Base-by-base conservation (phyloP, 768 basidiomycete species). In the Boletus eberwhitei region DNA sequence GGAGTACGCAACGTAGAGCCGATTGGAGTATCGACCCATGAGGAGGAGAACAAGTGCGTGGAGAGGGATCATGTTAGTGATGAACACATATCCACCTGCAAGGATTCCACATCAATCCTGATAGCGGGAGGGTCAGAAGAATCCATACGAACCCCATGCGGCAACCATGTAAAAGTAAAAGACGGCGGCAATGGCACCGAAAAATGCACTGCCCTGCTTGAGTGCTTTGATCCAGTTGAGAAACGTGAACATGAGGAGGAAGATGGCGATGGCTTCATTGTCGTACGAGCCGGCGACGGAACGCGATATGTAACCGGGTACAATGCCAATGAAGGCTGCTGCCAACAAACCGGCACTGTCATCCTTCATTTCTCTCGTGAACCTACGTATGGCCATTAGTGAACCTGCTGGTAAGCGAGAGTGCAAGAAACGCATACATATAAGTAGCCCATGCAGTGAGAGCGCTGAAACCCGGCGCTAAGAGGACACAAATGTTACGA, bases 101-200 rank as follows among this genome's bases (percentile, higher is more conserved):
- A 37, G 5, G 53, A 48, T 19, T 31, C 35, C 37, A 39, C n/a
- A 35, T 69, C 45, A 69, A 50, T 47, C 22, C 48, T 34, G 12
- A 2, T 14, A 13, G 37, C 4, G 21, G 19, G 19, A 37, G 16
- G 16, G 32, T 35, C 31, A 12, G 31, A 38, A 26, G 5, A 36
- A 44, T 5, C 24, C 1, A 16, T 14, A 74, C 82, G 54, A 63
- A 89, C 96, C 97, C 97, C 97, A 99, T 31, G 97, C 97, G 49
- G 97, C 96, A n/a, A 99, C 97, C 97, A 99, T 99, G 81, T 98
- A 99, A 63, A 98, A 98, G 76, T 99, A 99, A 75, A 98, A 98
- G 4, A 98, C 75, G 17, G 95, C 97, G 42, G 97, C 87, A 38
- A 91, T 65, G 24, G 91, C 90, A 21, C 93, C 96, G 62, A 84